Percentiles rank a stretch among this genome's conserved stretches.
Conservation (phyloP, 495 filamentous ascomycete genomes). For the Articulospora tetracladia region DNA sequence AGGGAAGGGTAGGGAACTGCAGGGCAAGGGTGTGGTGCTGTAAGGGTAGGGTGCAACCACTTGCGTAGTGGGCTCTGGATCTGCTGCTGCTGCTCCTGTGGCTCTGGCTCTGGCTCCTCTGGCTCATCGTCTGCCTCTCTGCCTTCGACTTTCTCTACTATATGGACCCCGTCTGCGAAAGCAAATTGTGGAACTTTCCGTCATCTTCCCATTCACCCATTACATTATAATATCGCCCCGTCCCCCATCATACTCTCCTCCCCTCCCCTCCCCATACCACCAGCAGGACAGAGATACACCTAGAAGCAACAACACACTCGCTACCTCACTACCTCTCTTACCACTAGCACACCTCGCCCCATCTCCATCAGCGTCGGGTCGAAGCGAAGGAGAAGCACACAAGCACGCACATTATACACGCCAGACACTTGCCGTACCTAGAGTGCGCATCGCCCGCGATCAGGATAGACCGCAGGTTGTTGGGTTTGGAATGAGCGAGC, state of each 20-base stretch:
- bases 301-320: slow-evolving; percentile 11
- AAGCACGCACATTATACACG: too few relatives aligned
- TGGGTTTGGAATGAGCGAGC: slow-evolving; percentile 13
- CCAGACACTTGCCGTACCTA: not conserved
- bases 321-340: slow-evolving; percentile 3
- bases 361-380: not conserved
- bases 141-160: slow-evolving; percentile 7
- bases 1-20: too few relatives aligned
- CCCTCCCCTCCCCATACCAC: not conserved
- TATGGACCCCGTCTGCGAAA: not conserved
- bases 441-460: not conserved
- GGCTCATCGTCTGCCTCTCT: not conserved
- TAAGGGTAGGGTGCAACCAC: slow-evolving; percentile 4
- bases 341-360: not conserved
- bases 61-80: slow-evolving; percentile 7
- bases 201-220: slow-evolving; percentile 11
- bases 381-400: too few relatives aligned
- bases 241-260: slow-evolving; percentile 7
- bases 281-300: not conserved
- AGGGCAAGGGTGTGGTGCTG: too few relatives aligned
- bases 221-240: slow-evolving; percentile 23
- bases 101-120: not conserved
- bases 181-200: slow-evolving; percentile 18
- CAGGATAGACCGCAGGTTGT: not conserved
- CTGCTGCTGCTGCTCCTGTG: not conserved